Conservation (phyloP, 78 protist species). For the Cavenderia fasciculata region DNA sequence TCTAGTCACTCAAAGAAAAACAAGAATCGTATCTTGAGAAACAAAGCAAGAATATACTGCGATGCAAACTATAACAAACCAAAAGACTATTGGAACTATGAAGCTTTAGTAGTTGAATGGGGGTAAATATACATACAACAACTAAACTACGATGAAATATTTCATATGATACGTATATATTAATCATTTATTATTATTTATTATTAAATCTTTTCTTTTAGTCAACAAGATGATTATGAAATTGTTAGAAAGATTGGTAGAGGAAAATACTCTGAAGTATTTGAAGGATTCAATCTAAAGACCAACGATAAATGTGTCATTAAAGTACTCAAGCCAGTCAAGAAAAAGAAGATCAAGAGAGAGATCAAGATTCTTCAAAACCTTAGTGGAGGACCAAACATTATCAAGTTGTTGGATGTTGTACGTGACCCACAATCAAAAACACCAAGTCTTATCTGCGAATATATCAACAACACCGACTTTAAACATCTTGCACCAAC, state of each 20-base stretch:
- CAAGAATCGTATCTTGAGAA: conserved; percentile 76
- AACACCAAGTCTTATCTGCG: conserved; percentile 96
- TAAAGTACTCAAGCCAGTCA: conserved; percentile 93
- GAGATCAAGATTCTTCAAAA: conserved; percentile 98
- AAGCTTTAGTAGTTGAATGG: conserved; percentile 73
- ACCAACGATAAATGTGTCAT: conserved; percentile 83
- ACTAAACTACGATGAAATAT: not conserved
- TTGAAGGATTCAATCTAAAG: conserved; percentile 94
- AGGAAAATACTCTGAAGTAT: conserved; percentile 99
- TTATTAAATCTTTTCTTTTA: not conserved
- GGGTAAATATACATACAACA: conserved; percentile 43
- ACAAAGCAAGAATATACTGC: conserved; percentile 74
- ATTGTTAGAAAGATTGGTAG: conserved; percentile 98
- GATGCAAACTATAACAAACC: conserved; percentile 79
- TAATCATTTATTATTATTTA: not conserved
- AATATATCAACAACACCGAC: conserved; percentile 96
- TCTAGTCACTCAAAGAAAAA: conserved; percentile 59
- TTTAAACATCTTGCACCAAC: conserved; percentile 97
- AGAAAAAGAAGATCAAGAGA: conserved; percentile 97
- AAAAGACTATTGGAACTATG: conserved; percentile 81
- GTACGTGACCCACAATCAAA: conserved; percentile 97
- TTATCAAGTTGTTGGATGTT: conserved; percentile 96
- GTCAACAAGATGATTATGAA: conserved; percentile 94
- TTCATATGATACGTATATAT: not conserved
- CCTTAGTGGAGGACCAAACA: conserved; percentile 97